Conservation (phyloP, 2,329 filamentous ascomycete species). For the Gnomoniopsis smithogilvyi region DNA sequence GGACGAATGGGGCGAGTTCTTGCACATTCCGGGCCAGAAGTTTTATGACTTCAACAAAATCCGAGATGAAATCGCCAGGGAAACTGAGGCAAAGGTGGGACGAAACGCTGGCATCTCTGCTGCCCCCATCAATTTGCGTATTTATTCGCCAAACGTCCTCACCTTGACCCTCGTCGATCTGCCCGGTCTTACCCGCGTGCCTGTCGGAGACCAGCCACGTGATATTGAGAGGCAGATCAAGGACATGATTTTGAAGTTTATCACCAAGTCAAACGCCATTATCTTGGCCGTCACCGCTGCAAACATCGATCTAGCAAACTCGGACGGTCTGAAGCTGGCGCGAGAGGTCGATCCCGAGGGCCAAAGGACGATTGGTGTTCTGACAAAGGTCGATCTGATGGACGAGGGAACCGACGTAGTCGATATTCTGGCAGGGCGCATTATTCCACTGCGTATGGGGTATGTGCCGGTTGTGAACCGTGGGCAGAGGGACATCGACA, state of each 20-base stretch:
- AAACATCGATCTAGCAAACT: constrained; percentile 98
- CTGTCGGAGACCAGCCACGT: constrained; percentile 93
- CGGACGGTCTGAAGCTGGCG: constrained; percentile 92
- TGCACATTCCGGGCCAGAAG: constrained; percentile 88
- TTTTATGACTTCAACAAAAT: constrained; percentile 96
- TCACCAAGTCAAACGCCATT: constrained; percentile 98
- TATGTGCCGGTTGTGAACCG: constrained; percentile 97
- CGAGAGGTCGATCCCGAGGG: constrained; percentile 95
- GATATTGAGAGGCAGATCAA: constrained; percentile 99
- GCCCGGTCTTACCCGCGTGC: constrained; percentile 93
- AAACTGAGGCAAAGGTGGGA: constrained; percentile 64
- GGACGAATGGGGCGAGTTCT: constrained; percentile 94
- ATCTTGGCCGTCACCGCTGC: constrained; percentile 94
- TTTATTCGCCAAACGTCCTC: constrained; percentile 94
- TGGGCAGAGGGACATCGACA: constrained; percentile 97
- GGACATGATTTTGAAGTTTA: constrained; percentile 95
- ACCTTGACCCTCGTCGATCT: constrained; percentile 96
- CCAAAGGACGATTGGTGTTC: constrained; percentile 89
- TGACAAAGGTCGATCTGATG: constrained; percentile 98
- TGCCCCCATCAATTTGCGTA: constrained; percentile 96
- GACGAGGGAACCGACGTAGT: constrained; percentile 97
- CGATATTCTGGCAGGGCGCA: constrained; percentile 95
- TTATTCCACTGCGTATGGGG: constrained; percentile 90
- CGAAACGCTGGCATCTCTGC: constrained; percentile 98
- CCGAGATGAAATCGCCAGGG: constrained; percentile 91